A percentile compares a stretch with the other conserved stretches of the same genome.
phyloP scores from a whole-genome alignment of 2,329 filamentous ascomycete genomes.

The Sphaerulina vaccinii region DNA sequence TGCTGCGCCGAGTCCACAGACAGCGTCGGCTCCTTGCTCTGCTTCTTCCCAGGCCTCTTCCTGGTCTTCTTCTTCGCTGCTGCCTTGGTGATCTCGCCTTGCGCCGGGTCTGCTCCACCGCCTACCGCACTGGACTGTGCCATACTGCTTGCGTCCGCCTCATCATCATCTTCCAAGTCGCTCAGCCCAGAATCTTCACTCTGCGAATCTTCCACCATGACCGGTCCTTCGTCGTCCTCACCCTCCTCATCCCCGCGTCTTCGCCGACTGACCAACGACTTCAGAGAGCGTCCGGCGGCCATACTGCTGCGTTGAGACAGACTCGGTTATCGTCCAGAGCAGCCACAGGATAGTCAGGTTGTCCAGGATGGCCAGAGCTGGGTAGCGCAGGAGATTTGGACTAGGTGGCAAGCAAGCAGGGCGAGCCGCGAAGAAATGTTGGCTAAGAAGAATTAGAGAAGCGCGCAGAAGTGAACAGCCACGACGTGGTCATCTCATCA shows the following conservation, averaged over 20 bases:
- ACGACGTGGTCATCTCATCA: constrained; percentile 13
- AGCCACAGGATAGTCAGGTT: background rate
- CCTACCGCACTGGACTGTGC: constrained; percentile 26
- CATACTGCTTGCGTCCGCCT: constrained; percentile 33
- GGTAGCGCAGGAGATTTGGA: background rate
- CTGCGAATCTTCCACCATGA: constrained; percentile 61
- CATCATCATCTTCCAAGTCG: constrained; percentile 56
- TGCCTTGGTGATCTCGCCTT: constrained; percentile 20
- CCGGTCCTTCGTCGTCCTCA: constrained; percentile 60
- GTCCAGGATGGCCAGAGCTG: background rate
- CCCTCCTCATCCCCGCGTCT: constrained; percentile 69
- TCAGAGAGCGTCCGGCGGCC: constrained; percentile 56
- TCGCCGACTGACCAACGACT: constrained; percentile 65
- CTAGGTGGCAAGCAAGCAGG: background rate
- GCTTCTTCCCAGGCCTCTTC: constrained; percentile 30
- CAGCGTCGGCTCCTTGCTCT: constrained; percentile 28
- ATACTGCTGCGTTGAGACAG: constrained; percentile 37
- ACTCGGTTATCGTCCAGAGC: background rate
- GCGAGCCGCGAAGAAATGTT: background rate
- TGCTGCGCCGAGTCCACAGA: constrained; percentile 26
- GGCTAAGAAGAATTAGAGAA: constrained; percentile 5
- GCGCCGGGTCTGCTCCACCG: constrained; percentile 19
- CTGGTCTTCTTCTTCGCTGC: constrained; percentile 38
- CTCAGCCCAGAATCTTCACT: constrained; percentile 61
- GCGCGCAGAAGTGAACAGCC: constrained; percentile 7